Evolutionary conservation across 495 filamentous ascomycete genomes (phyloP).

Genomic region (Hyphodiscus hymeniophilus): DNA sequence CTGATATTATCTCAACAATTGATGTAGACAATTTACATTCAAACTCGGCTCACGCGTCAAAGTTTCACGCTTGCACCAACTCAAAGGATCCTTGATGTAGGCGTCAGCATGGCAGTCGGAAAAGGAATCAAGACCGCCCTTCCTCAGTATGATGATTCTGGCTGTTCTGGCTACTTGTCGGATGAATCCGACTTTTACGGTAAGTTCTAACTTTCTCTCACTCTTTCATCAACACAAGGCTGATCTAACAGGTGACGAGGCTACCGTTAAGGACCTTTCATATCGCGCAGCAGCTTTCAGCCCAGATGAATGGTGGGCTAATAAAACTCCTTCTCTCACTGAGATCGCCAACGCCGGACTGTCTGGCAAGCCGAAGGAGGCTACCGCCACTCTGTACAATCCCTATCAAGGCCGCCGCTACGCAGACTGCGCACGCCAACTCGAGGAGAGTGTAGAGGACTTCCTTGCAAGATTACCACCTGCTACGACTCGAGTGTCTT

Average conservation of each 20-base stretch:
- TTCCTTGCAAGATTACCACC: conserved; percentile 64
- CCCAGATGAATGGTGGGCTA: conserved; percentile 37
- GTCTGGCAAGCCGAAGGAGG: neutral
- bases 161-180: conserved; percentile 31
- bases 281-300: conserved; percentile 32
- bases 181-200: conserved; percentile 72
- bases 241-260: conserved; percentile 15
- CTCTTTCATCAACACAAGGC: conserved; percentile 17
- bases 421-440: conserved; percentile 31
- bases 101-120: conserved; percentile 7
- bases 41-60: too few species aligned
- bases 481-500: conserved; percentile 37
- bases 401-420: conserved; percentile 30
- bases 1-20: too few species aligned
- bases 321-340: conserved; percentile 22
- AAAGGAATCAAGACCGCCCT: neutral
- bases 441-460: conserved; percentile 47
- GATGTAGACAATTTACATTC: too few species aligned
- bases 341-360: conserved; percentile 12
- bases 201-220: conserved; percentile 22
- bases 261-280: conserved; percentile 24
- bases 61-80: too few species aligned
- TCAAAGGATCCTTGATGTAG: conserved; percentile 28
- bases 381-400: conserved; percentile 32
- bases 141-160: neutral